Evolutionary conservation across 2,329 filamentous ascomycete genomes (phyloP), one percentile per base, ranked within the genome.

Genomic region (Paracoccidioides brasiliensis): DNA sequence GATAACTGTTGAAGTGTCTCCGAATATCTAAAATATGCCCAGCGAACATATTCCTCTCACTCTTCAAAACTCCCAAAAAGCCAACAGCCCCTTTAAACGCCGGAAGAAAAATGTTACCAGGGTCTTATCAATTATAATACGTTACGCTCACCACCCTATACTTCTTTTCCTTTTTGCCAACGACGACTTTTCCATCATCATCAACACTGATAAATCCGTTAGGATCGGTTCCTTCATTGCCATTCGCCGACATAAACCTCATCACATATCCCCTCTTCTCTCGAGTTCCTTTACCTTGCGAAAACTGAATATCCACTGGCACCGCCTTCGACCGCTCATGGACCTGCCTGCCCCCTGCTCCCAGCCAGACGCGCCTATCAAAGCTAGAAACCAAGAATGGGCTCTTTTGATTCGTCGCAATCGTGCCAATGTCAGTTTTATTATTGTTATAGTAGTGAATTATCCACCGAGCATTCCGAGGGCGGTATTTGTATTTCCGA

Each of bases 361-460:
- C 56, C n/a, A 60, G n/a, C 59, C 59, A 60, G 6, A 54, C n/a
- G 8, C 32, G 42, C 10, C 41, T 44, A 45, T 59, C 48, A 41
- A 44, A 40, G 28, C 41, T 57, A 8, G 57, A 60, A 15, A 60
- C 44, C 28, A 60, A 56, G 38, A 57, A 60, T 6, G 59, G 59
- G 3, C 54, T 38, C 32, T 55, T 54, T 38, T 60, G 59, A n/a
- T 53, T 56, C 12, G 55, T 60, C 7, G 55, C 55, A 32, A 56
- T 49, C n/a, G 55, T 56, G 32, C 52, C 54, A 14, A 57, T 41
- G 41, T 54, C 54, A 12, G 57, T 59, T 3, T 45, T 54, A 14
- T 57, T 57, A 48, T 60, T 59, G 43, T 59, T 59, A 35, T 59
- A 57, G 48, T 60, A 60, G 41, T 60, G 52, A 8, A 60, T 41